Evolutionary conservation across 2,329 filamentous ascomycete genomes (phyloP), one percentile per base, ranked within the genome.

Genomic region (Lachnellula subtilissima): DNA sequence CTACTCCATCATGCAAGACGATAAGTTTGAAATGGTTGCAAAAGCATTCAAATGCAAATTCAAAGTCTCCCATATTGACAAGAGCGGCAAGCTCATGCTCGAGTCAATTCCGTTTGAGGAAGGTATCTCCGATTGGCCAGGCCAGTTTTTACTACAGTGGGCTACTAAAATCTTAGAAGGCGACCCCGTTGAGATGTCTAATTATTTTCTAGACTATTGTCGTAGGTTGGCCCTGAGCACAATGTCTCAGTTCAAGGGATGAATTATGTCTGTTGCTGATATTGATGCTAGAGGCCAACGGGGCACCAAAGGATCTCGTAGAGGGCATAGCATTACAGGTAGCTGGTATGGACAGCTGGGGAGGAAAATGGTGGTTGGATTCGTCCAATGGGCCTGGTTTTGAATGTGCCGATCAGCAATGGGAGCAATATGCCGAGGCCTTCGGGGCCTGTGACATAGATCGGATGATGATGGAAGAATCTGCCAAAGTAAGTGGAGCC

Each of bases 391-490:
- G 37, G 6, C 37, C n/a, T 8, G 15, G 7, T 39, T 45, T 25
- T 25, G 50, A 11, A 17, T 45, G 23, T 17, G 22, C 50, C 9
- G 40, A 52, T n/a, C 11, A 36, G 8, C 37, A 52, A n/a, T 58
- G 57, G 57, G 47, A 54, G 25, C 47, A 39, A 17, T 61, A 59
- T 25, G 53, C 55, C 19, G 19, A 15, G 2, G 25, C 52, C 15
- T 58, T 57, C 25, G 22, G 45, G 11, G 43, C 53, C 17, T 53
- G 50, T n/a, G 59, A 60, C 28, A 15, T 61, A 7, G 61, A 62
- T 15, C 47, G 56, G 15, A 37, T 61, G 15, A 36, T 59, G 12
- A 54, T 60, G 7, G 62, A 64, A 39, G 61, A 57, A 32, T 50
- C 39, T 28, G 59, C 46, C 17, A 63, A 61, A 54, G 62, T 64